phyloP scores from a whole-genome alignment of 208 protist genomes.

The Leptomonas pyrrhocoris region DNA sequence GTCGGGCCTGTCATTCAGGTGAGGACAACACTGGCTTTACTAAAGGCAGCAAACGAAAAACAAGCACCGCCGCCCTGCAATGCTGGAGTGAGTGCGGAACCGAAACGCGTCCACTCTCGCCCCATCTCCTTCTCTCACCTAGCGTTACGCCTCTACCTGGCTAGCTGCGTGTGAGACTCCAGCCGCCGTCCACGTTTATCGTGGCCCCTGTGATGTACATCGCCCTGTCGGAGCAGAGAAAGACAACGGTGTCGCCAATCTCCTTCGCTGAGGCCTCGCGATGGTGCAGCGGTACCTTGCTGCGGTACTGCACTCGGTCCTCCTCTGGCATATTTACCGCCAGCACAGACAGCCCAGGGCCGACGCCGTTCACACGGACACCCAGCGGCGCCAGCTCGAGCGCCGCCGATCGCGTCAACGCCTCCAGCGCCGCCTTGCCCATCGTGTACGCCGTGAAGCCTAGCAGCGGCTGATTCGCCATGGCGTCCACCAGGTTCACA shows the following conservation, averaged over 20 bases:
- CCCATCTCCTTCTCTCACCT: not conserved
- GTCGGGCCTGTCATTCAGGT: too few species aligned
- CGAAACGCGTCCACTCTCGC: not conserved
- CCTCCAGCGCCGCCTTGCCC: conserved; percentile 73
- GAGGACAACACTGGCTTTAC: too few species aligned
- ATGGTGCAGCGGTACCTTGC: conserved; percentile 66
- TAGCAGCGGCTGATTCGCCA: conserved; percentile 60
- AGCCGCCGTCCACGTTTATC: conserved; percentile 75
- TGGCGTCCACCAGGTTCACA: conserved; percentile 76
- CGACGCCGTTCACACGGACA: conserved; percentile 80
- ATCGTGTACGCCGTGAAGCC: conserved; percentile 81
- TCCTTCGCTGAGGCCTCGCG: conserved; percentile 54
- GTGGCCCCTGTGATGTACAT: conserved; percentile 69
- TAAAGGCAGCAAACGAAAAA: too few species aligned
- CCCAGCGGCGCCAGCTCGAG: conserved; percentile 61
- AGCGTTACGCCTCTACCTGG: not conserved
- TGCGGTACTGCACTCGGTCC: conserved; percentile 42
- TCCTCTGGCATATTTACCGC: conserved; percentile 42
- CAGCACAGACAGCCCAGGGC: conserved; percentile 60
- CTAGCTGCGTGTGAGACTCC: conserved; percentile 65
- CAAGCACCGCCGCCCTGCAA: too few species aligned
- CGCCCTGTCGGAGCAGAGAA: conserved; percentile 64
- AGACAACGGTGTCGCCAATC: conserved; percentile 62
- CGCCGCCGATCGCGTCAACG: conserved; percentile 69
- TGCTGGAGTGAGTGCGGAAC: too few species aligned